Percentiles rank a stretch among this genome's conserved stretches.
phyloP scores from a whole-genome alignment of 257 asterid species.

The Solanum habrochaites region DNA sequence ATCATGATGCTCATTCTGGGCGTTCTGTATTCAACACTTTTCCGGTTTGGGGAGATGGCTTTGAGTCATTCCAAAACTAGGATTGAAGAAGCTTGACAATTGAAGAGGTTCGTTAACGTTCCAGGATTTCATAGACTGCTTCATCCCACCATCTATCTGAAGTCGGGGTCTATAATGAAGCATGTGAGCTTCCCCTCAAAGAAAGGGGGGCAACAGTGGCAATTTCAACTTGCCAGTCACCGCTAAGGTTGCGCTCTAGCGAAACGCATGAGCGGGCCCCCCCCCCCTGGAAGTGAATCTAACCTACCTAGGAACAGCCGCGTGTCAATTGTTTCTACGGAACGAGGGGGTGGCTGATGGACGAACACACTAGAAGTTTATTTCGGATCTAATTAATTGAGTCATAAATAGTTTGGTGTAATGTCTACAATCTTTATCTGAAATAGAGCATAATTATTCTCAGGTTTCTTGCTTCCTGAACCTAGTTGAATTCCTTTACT shows the following conservation, averaged over 20 bases:
- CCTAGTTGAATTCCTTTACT: conserved; percentile 10
- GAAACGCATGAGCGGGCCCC: conserved; percentile 25
- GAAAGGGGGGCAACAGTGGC: conserved; percentile 47
- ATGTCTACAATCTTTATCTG: conserved; percentile 8
- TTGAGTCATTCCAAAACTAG: conserved; percentile 91
- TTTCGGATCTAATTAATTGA: conserved; percentile 10
- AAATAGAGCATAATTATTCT: conserved; percentile 19
- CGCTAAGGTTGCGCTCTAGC: conserved; percentile 65
- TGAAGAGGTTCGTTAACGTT: conserved; percentile 81
- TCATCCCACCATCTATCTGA: conserved; percentile 80
- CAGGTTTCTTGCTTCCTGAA: conserved; percentile 3
- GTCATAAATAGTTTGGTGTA: conserved; percentile 7
- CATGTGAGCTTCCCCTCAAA: conserved; percentile 65
- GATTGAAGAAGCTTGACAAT: conserved; percentile 97
- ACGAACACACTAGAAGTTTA: conserved; percentile 47
- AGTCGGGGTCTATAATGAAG: conserved; percentile 59
- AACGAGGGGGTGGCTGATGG: conserved; percentile 33
- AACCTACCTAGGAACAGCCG: conserved; percentile 21
- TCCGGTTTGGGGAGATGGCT: conserved; percentile 93
- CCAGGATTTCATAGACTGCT: conserved; percentile 93
- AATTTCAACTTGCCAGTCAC: conserved; percentile 20
- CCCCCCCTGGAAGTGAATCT: conserved; percentile 71
- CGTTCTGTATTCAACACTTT: conserved; percentile 78
- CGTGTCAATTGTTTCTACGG: conserved; percentile 42
- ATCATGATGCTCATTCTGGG: conserved; percentile 98